A percentile compares a stretch with the other conserved stretches of the same genome.
phyloP scores from a whole-genome alignment of 805 yeast genomes.

The Saturnispora serradocipensis region DNA sequence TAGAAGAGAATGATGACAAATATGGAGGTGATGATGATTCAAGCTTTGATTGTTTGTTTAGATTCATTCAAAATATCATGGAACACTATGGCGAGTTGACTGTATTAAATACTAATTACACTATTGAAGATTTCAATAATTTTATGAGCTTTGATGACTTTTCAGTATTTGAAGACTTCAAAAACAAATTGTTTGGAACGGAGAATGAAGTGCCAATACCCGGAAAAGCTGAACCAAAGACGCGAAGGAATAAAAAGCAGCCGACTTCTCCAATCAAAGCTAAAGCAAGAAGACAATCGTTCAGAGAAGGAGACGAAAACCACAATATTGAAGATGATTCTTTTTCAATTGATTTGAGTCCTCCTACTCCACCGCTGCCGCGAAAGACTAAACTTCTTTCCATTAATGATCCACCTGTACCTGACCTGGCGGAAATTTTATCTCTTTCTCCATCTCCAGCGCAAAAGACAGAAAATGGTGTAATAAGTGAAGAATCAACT shows the following conservation, averaged over 20 bases:
- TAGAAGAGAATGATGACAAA: conserved; percentile 4
- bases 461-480: neutral
- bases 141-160: conserved; percentile 22
- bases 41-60: conserved; percentile 26
- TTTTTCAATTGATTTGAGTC: conserved; percentile 4
- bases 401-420: neutral
- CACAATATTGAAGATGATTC: neutral
- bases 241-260: neutral
- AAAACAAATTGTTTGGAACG: conserved; percentile 10
- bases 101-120: conserved; percentile 12
- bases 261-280: conserved; percentile 8
- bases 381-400: conserved; percentile 11
- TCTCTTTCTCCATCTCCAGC: conserved; percentile 1
- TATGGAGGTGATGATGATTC: conserved; percentile 18
- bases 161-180: conserved; percentile 19
- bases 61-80: conserved; percentile 21
- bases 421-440: neutral
- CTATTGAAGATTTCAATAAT: conserved; percentile 19
- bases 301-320: neutral
- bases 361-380: conserved; percentile 16
- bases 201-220: neutral
- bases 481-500: neutral
- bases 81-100: conserved; percentile 16
- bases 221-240: neutral
- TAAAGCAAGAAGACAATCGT: neutral